Percentiles rank a stretch among this genome's conserved stretches.
Conservation (phyloP, 176 grass and related monocot species). For the Alopecurus myosuroides region DNA sequence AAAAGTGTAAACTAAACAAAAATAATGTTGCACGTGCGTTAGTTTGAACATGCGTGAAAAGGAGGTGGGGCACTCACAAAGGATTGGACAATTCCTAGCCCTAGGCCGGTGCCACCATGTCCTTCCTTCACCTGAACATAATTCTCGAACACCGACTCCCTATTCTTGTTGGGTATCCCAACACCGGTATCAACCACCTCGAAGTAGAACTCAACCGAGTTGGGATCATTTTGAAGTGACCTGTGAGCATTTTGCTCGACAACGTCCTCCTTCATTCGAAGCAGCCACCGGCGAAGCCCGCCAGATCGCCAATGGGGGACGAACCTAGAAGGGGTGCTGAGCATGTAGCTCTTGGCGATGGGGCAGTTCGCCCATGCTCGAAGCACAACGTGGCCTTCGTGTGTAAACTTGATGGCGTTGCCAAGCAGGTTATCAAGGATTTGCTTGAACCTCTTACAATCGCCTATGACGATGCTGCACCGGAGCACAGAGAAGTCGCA, state of each 20-base stretch:
- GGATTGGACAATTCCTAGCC: conserved; percentile 86
- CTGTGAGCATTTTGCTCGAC: not conserved
- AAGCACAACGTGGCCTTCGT: conserved; percentile 41
- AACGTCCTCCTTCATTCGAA: not conserved
- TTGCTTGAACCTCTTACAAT: conserved; percentile 49
- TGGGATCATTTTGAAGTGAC: conserved; percentile 15
- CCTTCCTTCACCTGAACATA: conserved; percentile 60
- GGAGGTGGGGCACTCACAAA: conserved; percentile 35
- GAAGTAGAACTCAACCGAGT: conserved; percentile 52
- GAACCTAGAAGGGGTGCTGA: conserved; percentile 18
- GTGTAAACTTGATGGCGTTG: conserved; percentile 28
- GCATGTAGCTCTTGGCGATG: not conserved
- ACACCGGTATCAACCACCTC: conserved; percentile 34
- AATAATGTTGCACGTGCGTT: too few species aligned
- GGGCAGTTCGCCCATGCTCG: conserved; percentile 59
- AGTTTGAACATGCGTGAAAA: not conserved
- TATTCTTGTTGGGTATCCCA: conserved; percentile 50
- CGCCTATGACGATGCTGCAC: conserved; percentile 34
- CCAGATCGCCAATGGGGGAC: too few species aligned
- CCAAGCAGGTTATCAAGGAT: conserved; percentile 71
- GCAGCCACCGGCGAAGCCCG: not conserved
- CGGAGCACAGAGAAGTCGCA: conserved; percentile 57
- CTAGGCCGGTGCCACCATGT: conserved; percentile 55
- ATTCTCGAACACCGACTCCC: conserved; percentile 68
- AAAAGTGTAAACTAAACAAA: not conserved